phyloP scores from a whole-genome alignment of 2,329 filamentous ascomycete genomes.

The Phyllosticta paracitricarpa region DNA sequence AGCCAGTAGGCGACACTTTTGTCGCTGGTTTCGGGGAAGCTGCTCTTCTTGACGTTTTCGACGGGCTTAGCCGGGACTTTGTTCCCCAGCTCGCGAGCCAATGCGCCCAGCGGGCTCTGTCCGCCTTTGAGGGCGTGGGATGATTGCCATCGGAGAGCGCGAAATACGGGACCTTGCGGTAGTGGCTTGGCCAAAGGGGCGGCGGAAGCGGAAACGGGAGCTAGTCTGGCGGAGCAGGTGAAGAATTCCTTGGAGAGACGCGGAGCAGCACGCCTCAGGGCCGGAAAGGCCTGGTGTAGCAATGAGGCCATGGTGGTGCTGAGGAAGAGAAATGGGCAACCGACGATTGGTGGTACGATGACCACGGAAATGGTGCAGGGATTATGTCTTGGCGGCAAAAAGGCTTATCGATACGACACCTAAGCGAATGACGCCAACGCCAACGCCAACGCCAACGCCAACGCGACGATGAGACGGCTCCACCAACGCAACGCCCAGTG shows the following conservation, averaged over 20 bases:
- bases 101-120: slow-evolving; percentile 3
- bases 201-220: slow-evolving; percentile 14
- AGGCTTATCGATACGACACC: no score
- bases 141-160: slow-evolving; percentile 25
- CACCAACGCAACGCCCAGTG: no score
- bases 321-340: slow-evolving; percentile 7
- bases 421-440: no score
- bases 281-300: slow-evolving; percentile 25
- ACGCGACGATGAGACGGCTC: no score
- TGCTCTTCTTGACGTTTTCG: slow-evolving; percentile 13
- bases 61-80: not conserved
- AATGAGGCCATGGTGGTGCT: slow-evolving; percentile 23
- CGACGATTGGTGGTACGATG: slow-evolving; percentile 10
- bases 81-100: not conserved
- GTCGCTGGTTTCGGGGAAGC: slow-evolving; percentile 53
- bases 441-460: no score
- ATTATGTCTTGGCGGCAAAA: not conserved
- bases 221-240: slow-evolving; percentile 23
- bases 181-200: slow-evolving; percentile 11
- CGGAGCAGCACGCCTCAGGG: slow-evolving; percentile 28
- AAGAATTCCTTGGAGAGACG: slow-evolving; percentile 28
- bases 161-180: slow-evolving; percentile 15
- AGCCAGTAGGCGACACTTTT: slow-evolving; percentile 87
- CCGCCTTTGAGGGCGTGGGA: slow-evolving; percentile 15
- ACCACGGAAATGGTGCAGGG: not conserved